Evolutionary conservation across 2,329 filamentous ascomycete genomes (phyloP).

Genomic region (Volutella citrinella): DNA sequence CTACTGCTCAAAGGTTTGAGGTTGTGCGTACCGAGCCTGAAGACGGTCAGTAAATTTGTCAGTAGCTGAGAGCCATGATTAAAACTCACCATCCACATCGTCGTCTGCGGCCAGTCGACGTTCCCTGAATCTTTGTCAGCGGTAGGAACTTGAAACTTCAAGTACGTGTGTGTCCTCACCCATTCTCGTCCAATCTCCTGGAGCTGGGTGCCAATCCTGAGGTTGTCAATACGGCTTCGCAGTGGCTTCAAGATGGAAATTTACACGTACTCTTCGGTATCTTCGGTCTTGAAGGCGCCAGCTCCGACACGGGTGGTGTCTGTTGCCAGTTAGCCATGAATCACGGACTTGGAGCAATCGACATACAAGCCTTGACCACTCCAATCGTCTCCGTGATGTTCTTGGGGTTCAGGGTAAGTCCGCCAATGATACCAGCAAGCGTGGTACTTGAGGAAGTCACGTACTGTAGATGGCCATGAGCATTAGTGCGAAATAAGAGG

Average conservation of each 20-base stretch:
- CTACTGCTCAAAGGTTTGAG: constrained; percentile 12
- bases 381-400: constrained; percentile 60
- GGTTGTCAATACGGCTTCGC: constrained; percentile 16
- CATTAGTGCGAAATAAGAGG: constrained; percentile 10
- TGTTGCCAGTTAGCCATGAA: constrained; percentile 25
- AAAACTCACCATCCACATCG: constrained; percentile 50
- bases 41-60: constrained; percentile 17
- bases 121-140: constrained; percentile 29
- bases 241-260: constrained; percentile 15
- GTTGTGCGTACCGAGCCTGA: constrained; percentile 25
- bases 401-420: constrained; percentile 58
- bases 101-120: constrained; percentile 57
- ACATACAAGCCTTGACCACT: constrained; percentile 63
- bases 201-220: constrained; percentile 40
- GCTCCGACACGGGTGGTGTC: constrained; percentile 62
- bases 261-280: constrained; percentile 33
- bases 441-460: constrained; percentile 59
- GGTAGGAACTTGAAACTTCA: constrained; percentile 15
- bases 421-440: constrained; percentile 55
- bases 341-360: constrained; percentile 15
- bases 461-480: constrained; percentile 21
- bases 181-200: constrained; percentile 45
- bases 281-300: constrained; percentile 68
- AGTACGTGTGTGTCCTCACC: constrained; percentile 19
- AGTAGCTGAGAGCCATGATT: constrained; percentile 14